Evolutionary conservation across 352 stramenopile species (phyloP).

Genomic region (Albugo candida): DNA sequence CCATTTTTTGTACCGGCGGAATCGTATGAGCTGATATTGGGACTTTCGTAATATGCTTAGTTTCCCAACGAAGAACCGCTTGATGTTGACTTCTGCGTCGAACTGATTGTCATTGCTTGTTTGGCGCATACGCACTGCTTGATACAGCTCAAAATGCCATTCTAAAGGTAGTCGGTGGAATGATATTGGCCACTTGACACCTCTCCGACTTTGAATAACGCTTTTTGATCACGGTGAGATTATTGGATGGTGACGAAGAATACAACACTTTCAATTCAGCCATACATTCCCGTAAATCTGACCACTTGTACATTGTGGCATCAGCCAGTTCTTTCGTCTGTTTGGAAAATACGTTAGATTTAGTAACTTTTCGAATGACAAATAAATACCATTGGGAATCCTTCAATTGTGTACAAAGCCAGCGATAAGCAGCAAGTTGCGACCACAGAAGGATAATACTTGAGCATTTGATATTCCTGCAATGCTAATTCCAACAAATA

Average conservation of each 20-base stretch:
- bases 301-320: slow-evolving; percentile 55
- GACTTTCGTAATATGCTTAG: too few relatives aligned
- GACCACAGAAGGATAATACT: slow-evolving; percentile 69
- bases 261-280: slow-evolving; percentile 60
- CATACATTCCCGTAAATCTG: slow-evolving; percentile 68
- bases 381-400: slow-evolving; percentile 48
- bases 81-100: too few relatives aligned
- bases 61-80: too few relatives aligned
- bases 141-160: slow-evolving; percentile 48
- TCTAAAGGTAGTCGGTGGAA: slow-evolving; percentile 53
- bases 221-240: slow-evolving; percentile 76
- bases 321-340: slow-evolving; percentile 70
- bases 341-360: slow-evolving; percentile 1
- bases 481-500: slow-evolving; percentile 76
- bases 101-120: too few relatives aligned
- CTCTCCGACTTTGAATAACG: slow-evolving; percentile 73
- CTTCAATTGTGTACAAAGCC: slow-evolving; percentile 69
- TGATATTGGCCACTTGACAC: slow-evolving; percentile 51
- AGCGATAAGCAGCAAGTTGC: slow-evolving; percentile 69
- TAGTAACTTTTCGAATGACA: background rate
- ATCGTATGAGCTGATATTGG: too few relatives aligned
- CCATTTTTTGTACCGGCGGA: too few relatives aligned
- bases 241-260: slow-evolving; percentile 60
- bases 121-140: too few relatives aligned
- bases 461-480: slow-evolving; percentile 78